Evolutionary conservation across 2,329 filamentous ascomycete genomes (phyloP), one percentile per base, ranked within the genome.

Genomic region (Sporothrix protearum): DNA sequence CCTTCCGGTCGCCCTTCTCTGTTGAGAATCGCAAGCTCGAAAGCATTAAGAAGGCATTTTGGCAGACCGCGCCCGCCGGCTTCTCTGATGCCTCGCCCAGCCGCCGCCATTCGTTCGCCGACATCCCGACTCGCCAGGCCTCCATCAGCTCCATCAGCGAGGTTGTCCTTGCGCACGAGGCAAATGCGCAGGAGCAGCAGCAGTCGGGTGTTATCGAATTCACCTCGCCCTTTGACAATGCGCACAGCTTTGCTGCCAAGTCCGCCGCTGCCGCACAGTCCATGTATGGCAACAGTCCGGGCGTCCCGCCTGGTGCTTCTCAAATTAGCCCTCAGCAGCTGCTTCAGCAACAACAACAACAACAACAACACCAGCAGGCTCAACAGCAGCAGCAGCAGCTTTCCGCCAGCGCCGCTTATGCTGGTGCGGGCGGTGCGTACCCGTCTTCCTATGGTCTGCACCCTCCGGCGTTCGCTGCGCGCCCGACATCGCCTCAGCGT

Each of bases 71-170:
- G 6, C 84, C 89, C n/a, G 89, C 63, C n/a, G 64, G 87, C 1
- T 91, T 92, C 77, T 85, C 87, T 3, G 90, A 92, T 73, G 83
- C 88, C 39, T 88, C 90, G 14, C 91, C 94, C 76, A 93, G 91
- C 76, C 87, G 92, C 72, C 88, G 92, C 36, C 92, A 95, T 79
- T 95, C 92, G 1, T 93, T 96, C 77, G 92, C 89, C 68, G 89
- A 89, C 76, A 85, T 90, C 76, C 88, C 75, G 9, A 89, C 87
- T 33, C 85, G 89, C 16, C 88, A 91, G 75, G 86, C 84, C 1
- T 90, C 88, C 2, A 87, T 90, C 74, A 86, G 87, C 76, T 90
- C 88, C 36, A 81, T 88, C 69, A 84, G 83, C 66, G 88, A 90
- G 75, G 79, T 83, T 64, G 80, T 81, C 51, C 79, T 83, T 3